Evolutionary conservation across 1,284 basidiomycete species (phyloP), one percentile per base, ranked within the genome.

Genomic region (Blastosporella zonata): DNA sequence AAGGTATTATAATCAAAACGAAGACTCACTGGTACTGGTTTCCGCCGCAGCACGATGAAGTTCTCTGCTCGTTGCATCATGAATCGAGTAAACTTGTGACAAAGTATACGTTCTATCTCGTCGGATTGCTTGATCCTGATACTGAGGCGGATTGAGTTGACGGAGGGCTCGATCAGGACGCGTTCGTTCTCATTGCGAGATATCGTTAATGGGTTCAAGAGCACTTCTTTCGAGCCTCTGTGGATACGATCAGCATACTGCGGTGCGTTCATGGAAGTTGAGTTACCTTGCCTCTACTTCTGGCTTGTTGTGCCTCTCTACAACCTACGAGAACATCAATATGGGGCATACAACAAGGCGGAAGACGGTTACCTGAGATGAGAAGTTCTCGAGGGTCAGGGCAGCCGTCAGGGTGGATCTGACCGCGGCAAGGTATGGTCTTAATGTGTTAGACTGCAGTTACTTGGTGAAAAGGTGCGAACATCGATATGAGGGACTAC

Each of bases 111-210:
- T 68, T 99, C 97, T 58, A 97, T 97, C 72, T 99, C 97, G 70
- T 99, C 97, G 22, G 97, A 95, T 67, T 99, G 97, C 71, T 99
- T 99, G 70, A 99, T 98, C 70, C 87, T 91, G 73, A 99, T 98
- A 67, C 87, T 92, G 55, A 99, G 75, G 25, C 97, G 86, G 63
- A 99, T 90, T 1, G 94, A 97, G 73, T 99, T 99, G 70, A 99
- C 84, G 1, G 90, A 93, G 0, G 96, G 88, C 69, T 99, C 97
- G 70, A 99, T 94, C 59, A 98, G 75, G 52, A 99, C 96, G 52
- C 89, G 86, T 67, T 99, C 97, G 61, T 93, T 90, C 72, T 98
- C 93, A 68, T 97, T 98, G 58, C 97, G 86, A 12, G 93, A 93
- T 67, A 99, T 97, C 39, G 85, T 86, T 41, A 99, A 75, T 5